Conservation (phyloP, 1,284 basidiomycete species). For the Ganoderma meredithae region DNA sequence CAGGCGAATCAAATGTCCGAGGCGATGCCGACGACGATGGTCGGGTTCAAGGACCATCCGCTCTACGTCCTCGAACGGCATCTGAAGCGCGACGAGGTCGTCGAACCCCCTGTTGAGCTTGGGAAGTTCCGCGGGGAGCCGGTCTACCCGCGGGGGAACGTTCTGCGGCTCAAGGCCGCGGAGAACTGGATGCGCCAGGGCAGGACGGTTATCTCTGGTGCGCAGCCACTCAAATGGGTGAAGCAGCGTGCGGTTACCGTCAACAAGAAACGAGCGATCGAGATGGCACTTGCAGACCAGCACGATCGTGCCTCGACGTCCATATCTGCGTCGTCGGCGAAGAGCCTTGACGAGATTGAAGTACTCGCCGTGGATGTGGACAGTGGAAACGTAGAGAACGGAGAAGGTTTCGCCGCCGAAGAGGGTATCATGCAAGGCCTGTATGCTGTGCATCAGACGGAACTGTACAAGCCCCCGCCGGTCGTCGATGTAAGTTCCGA, state of each 20-base stretch:
- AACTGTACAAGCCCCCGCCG: slow-evolving; percentile 80
- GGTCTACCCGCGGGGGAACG: slow-evolving; percentile 89
- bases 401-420: slow-evolving; percentile 45
- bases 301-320: slow-evolving; percentile 23
- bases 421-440: slow-evolving; percentile 86
- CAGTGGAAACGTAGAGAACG: slow-evolving; percentile 13
- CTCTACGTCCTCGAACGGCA: slow-evolving; percentile 93
- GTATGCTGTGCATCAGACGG: slow-evolving; percentile 89
- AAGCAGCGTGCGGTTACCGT: slow-evolving; percentile 90
- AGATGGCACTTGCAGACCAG: slow-evolving; percentile 63
- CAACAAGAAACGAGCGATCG: slow-evolving; percentile 83
- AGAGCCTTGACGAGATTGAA: slow-evolving; percentile 38
- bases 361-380: slow-evolving; percentile 14
- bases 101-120: slow-evolving; percentile 85
- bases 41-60: slow-evolving; percentile 96
- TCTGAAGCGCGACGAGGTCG: slow-evolving; percentile 88
- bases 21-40: slow-evolving; percentile 93
- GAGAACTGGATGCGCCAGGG: slow-evolving; percentile 97
- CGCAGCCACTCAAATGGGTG: slow-evolving; percentile 90
- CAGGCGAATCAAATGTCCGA: slow-evolving; percentile 82
- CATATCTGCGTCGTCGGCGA: slow-evolving; percentile 19
- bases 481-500: slow-evolving; percentile 74
- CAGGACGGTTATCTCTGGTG: slow-evolving; percentile 73
- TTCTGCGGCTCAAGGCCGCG: slow-evolving; percentile 86
- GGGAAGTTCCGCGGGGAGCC: slow-evolving; percentile 94